Evolutionary conservation across 2,329 filamentous ascomycete genomes (phyloP).

Genomic region (Diaporthe australafricana): DNA sequence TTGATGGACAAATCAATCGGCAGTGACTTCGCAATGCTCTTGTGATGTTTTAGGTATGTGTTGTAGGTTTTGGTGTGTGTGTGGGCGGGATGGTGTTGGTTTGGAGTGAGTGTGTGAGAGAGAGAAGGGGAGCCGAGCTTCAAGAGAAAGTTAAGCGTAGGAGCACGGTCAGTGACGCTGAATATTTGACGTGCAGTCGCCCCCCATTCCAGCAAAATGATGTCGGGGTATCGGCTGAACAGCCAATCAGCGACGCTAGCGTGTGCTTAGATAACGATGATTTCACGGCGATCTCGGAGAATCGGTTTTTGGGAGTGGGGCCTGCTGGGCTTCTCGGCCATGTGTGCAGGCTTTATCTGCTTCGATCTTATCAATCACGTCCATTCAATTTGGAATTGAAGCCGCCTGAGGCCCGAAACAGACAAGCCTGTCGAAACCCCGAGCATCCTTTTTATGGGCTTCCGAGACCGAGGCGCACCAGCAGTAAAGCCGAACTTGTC

Average conservation of each 20-base stretch:
- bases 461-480: conserved; percentile 20
- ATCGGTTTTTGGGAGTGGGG: conserved; percentile 28
- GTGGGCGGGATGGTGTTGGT: conserved; percentile 3
- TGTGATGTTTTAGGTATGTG: conserved; percentile 1
- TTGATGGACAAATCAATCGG: conserved; percentile 1
- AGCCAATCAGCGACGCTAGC: not conserved
- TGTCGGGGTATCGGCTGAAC: conserved; percentile 17
- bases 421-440: conserved; percentile 20
- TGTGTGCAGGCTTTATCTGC: not conserved
- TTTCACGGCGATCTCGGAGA: conserved; percentile 31
- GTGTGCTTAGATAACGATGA: not conserved
- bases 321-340: not conserved
- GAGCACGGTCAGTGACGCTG: conserved; percentile 27
- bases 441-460: conserved; percentile 19
- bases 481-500: not conserved
- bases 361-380: conserved; percentile 31
- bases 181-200: conserved; percentile 32
- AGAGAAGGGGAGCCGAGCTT: not conserved
- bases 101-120: not conserved
- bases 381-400: conserved; percentile 27
- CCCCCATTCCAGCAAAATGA: conserved; percentile 28
- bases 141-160: not conserved
- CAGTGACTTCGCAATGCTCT: not conserved
- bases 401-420: conserved; percentile 5
- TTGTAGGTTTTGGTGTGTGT: not conserved